A percentile compares a stretch with the other conserved stretches of the same genome.
These are phyloP conservation scores for Penicillium sp. DNA, from an alignment of 2,329 filamentous ascomycete genomes.

Conservation along the genomic window DNA sequence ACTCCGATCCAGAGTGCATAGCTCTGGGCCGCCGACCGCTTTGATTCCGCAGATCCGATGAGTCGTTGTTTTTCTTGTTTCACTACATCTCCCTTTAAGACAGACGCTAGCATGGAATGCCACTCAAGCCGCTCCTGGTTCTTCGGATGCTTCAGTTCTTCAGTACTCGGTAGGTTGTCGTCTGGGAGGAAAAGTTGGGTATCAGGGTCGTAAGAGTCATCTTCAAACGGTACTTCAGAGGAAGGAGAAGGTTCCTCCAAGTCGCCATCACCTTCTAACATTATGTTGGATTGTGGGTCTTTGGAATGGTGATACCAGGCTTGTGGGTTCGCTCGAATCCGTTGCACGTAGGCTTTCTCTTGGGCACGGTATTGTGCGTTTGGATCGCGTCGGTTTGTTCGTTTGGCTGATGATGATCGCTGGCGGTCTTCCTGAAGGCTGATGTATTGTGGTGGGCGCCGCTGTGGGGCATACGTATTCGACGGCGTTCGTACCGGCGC, in stretches of 20 bases:
- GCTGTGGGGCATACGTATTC: constrained; percentile 70
- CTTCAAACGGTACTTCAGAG: constrained; percentile 77
- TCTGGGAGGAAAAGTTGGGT: constrained; percentile 91
- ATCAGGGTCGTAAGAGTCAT: constrained; percentile 84
- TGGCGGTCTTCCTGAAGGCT: constrained; percentile 50
- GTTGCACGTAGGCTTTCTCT: constrained; percentile 92
- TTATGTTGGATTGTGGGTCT: constrained; percentile 66
- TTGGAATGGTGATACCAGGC: constrained; percentile 65
- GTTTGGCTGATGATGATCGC: constrained; percentile 58
- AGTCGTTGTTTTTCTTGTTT: constrained; percentile 96
- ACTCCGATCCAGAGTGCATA: constrained; percentile 85
- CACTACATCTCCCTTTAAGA: constrained; percentile 93
- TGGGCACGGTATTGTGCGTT: constrained; percentile 77
- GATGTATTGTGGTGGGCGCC: constrained; percentile 54
- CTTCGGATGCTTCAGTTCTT: constrained; percentile 83
- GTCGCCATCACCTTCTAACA: constrained; percentile 74
- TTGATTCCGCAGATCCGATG: constrained; percentile 76
- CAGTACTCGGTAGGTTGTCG: constrained; percentile 80
- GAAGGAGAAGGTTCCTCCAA: constrained; percentile 88
- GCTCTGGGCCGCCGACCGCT: constrained; percentile 66
- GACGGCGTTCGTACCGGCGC: constrained; percentile 72
- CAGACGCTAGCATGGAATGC: constrained; percentile 96
- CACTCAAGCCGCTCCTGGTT: constrained; percentile 92
- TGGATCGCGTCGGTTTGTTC: constrained; percentile 60
- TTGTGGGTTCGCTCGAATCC: constrained; percentile 76